Base-by-base conservation (phyloP, 208 protist species). In the Acanthamoeba triangularis region DNA sequence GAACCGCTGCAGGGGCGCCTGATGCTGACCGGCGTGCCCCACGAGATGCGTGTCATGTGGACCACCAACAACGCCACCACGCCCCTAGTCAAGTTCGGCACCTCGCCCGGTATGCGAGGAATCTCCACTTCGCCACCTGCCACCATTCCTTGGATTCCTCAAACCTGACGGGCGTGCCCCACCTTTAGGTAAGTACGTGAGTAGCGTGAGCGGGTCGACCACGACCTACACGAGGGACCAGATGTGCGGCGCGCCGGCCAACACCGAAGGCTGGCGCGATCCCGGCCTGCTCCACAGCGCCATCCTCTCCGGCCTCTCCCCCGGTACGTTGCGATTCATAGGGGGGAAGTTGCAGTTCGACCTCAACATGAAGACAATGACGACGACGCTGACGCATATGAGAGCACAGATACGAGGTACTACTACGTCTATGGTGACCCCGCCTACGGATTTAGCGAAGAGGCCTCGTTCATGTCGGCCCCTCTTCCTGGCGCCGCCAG, bases 21-120 rank as follows among this genome's bases (percentile, higher is more conserved):
- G 2, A 78, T 78, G 69, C 37, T 78, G 7, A 78, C 69, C 1
- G 69, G 69, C 16, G 28, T 23, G 28, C 69, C 8, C 7, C 69
- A 2, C 30, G 69, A 78, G 69, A 78, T 78, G 69, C 69, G 69
- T 1, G 69, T 78, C 37, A 78, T 78, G 69, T 78, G 69, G 69
- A 78, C 69, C 69, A 78, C 69, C 69, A 7, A 2, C 69, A n/a
- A 78, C 37, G 65, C 69, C 69, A 1, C 20, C 33, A 74, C n/a
- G 30, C 11, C 69, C 69, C 5, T 30, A 44, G 6, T 13, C 69
- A 3, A 2, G 13, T 47, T 44, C n/a, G 69, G 69, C n/a, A 78
- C 69, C n/a, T 7, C 30, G 37, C 37, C 37, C 3, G 2, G 37
- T 41, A 80, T 14, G n/a, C 65, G 28, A 74, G 7, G 65, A 74